These are phyloP conservation scores for Lactarius quietus DNA, from an alignment of 768 basidiomycete genomes.

Conservation along the genomic window DNA sequence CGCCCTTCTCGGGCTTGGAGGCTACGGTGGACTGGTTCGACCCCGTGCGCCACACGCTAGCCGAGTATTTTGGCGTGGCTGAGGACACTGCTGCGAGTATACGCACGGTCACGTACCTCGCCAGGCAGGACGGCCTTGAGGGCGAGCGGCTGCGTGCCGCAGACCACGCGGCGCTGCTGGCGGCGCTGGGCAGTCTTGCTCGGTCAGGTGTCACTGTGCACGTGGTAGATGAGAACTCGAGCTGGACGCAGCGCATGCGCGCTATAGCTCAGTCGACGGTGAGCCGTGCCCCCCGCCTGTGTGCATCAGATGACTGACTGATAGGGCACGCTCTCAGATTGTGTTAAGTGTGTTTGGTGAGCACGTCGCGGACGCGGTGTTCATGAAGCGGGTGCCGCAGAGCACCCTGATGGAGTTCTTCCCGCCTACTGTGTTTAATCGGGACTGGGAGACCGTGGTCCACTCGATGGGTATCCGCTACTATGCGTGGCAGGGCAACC, in stretches of 20 bases:
- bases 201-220: constrained; percentile 12
- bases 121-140: constrained; percentile 50
- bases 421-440: constrained; percentile 15
- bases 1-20: constrained; percentile 38
- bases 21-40: constrained; percentile 37
- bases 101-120: constrained; percentile 63
- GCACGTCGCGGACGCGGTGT: constrained; percentile 22
- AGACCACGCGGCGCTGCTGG: constrained; percentile 60
- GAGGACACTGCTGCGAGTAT: constrained; percentile 30
- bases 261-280: constrained; percentile 25
- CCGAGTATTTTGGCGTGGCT: constrained; percentile 40
- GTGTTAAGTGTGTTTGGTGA: constrained; percentile 20
- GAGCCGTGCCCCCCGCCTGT: neutral
- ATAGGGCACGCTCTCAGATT: constrained; percentile 4
- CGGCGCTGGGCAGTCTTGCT: constrained; percentile 51
- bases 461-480: constrained; percentile 23
- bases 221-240: constrained; percentile 18
- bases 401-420: constrained; percentile 25
- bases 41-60: constrained; percentile 44
- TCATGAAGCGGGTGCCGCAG: constrained; percentile 16
- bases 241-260: constrained; percentile 23
- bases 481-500: constrained; percentile 22
- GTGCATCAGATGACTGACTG: neutral
- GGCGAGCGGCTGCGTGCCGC: constrained; percentile 47
- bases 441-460: constrained; percentile 23